Evolutionary conservation across 2,329 filamentous ascomycete genomes (phyloP).

Genomic region (Trichoderma breve): DNA sequence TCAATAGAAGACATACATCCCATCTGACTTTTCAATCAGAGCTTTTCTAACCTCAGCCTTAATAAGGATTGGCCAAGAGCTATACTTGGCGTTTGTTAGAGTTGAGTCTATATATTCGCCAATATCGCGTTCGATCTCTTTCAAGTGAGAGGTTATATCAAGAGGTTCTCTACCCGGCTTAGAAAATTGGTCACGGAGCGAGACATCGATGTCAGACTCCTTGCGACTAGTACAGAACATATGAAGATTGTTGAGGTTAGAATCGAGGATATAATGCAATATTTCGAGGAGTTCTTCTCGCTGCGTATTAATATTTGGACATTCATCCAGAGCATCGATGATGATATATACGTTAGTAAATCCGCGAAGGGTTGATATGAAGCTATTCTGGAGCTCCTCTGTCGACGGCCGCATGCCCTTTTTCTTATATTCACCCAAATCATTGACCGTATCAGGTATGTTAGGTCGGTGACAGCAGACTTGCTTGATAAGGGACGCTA

Average conservation of each 20-base stretch:
- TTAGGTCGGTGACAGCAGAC: not conserved
- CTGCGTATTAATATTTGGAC: not conserved
- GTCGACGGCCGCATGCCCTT: not conserved
- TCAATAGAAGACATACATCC: constrained; percentile 5
- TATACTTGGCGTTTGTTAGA: not conserved
- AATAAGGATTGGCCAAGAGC: not conserved
- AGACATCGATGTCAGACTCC: not conserved
- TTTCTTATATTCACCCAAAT: not conserved
- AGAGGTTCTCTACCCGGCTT: not conserved
- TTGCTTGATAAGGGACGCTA: not conserved
- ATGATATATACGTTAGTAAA: not conserved
- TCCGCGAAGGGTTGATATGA: not conserved
- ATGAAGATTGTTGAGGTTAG: not conserved
- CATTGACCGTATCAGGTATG: not conserved
- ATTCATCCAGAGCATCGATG: not conserved
- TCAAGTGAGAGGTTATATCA: not conserved
- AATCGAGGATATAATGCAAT: not conserved
- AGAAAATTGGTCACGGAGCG: not conserved
- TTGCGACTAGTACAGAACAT: not conserved
- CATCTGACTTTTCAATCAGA: constrained; percentile 14
- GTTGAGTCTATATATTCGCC: not conserved
- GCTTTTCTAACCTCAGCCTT: not conserved
- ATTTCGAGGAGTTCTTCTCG: not conserved
- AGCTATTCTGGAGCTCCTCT: not conserved
- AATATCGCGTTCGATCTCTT: not conserved